Base-by-base conservation (phyloP, 2,329 filamentous ascomycete genomes). In the Aureobasidium sp. region DNA sequence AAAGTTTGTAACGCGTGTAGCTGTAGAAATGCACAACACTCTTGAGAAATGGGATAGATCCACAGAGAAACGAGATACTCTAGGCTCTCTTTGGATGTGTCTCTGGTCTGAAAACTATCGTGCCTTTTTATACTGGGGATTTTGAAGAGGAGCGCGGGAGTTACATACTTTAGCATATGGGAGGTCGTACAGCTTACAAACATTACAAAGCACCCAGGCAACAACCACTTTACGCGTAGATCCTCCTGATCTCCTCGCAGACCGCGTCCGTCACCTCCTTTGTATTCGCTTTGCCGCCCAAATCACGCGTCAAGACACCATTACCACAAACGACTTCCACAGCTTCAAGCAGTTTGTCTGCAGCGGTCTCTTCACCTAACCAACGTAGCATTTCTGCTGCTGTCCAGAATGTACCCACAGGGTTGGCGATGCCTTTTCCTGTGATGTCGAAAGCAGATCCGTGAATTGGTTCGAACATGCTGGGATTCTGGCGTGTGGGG, bases 401-500 rank as follows among this genome's bases (percentile, higher is more conserved):
- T 1, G 80, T 82, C 82, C 82, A 85, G 68, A 85, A 82, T 0
- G 82, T 83, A 0, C 76, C 82, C 0, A 85, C 81, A 0, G 82
- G 82, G 63, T 84, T 85, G 0, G 81, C 80, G 25, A 82, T 68
- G 6, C 82, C 82, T 68, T 81, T 81, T 5, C 82, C 81, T 0
- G 79, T 79, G 55, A 84, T 84, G 64, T 85, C 82, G 63, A 83
- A 83, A 0, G 82, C 82, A 4, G 78, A 81, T 1, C 82, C 82
- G 66, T 84, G 82, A 58, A 85, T 84, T 0, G 82, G 82, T 73
- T 85, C 83, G 64, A 85, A 85, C 80, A 85, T 84, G 59, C 77
- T 81, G 0, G 85, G 85, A 63, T 84, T 81, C 65, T 79, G 68
- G 16, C 82, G 75, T 1, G 81, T 84, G 1, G 86, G 86, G 65